A percentile compares a stretch with the other conserved stretches of the same genome.
phyloP scores from a whole-genome alignment of 2,329 filamentous ascomycete genomes.

The Aspergillus proliferans region DNA sequence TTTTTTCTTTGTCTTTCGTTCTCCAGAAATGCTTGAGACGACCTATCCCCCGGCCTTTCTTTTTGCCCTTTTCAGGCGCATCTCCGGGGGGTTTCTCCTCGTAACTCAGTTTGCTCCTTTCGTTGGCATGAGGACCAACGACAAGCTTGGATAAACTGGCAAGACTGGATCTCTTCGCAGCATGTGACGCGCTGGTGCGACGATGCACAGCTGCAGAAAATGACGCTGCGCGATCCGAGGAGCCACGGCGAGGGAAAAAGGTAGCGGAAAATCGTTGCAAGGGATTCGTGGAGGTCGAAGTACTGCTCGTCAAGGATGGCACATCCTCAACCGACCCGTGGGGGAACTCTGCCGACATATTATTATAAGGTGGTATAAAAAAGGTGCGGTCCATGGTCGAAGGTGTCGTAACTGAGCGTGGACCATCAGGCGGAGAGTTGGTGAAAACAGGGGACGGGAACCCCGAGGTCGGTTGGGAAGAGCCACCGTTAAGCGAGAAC shows the following conservation, averaged over 20 bases:
- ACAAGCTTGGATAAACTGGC: constrained; percentile 45
- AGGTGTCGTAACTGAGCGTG: constrained; percentile 36
- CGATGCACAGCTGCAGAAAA: constrained; percentile 36
- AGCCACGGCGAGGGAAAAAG: constrained; percentile 36
- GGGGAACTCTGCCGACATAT: constrained; percentile 32
- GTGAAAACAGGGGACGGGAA: constrained; percentile 42
- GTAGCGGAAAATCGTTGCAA: constrained; percentile 39
- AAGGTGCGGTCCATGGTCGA: constrained; percentile 38
- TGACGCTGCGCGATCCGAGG: constrained; percentile 40
- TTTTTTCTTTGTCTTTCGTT: constrained; percentile 40
- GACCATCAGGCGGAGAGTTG: constrained; percentile 36
- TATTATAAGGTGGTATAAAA: constrained; percentile 27
- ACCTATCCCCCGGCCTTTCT: constrained; percentile 41
- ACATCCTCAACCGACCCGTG: constrained; percentile 45
- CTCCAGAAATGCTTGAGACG: constrained; percentile 47
- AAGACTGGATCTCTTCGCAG: constrained; percentile 42
- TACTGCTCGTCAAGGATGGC: constrained; percentile 45
- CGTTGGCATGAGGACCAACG: constrained; percentile 34
- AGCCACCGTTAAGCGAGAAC: constrained; percentile 33
- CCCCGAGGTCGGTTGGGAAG: constrained; percentile 34
- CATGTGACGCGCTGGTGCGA: constrained; percentile 34
- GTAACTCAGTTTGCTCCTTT: constrained; percentile 40
- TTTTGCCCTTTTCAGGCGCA: constrained; percentile 34
- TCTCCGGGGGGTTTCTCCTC: constrained; percentile 40
- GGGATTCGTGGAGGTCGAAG: constrained; percentile 42